Evolutionary conservation across 2,329 filamentous ascomycete genomes (phyloP), one percentile per base, ranked within the genome.

Genomic region (Pestalotiopsis sp.): DNA sequence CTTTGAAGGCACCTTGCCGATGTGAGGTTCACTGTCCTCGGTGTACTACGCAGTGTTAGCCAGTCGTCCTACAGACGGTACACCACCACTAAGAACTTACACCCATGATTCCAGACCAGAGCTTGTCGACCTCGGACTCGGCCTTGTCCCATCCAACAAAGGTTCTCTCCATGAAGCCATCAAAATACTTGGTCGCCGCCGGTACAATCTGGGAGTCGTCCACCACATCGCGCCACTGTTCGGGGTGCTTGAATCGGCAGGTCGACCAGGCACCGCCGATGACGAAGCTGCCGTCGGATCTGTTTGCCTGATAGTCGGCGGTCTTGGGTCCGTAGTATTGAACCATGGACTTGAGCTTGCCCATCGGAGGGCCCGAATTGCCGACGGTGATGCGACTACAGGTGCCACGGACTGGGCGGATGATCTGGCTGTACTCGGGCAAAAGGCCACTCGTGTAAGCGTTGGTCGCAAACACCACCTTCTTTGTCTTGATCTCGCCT

Each of bases 131-230:
- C 3, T 77, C 70, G 3, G 82, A 80, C 3, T 75, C 77, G 45
- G 76, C 81, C n/a, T 81, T 71, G 61, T 84, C 82, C 85, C 84
- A 86, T 0, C 84, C 84, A 1, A 71, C 73, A 70, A 83, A 86
- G 58, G 76, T 76, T 1, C 79, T 74, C 70, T 84, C 82, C 83
- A 86, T 85, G 68, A 83, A 84, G 1, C 77, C 77, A 12, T 82
- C 75, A 71, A 84, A 86, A 69, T 86, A 80, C 27, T 74, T 64
- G 49, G 78, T 77, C 1, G 81, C 82, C 0, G 74, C 66, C 3
- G 80, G 77, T 38, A 86, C 82, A 4, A 82, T 70, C 3, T 71
- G 75, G 13, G 77, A 75, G 70, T 87, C 84, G 64, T 85, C 80
- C 25, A 76, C 78, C 59, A 80, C 82, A 38, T 82, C 75, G 70